A percentile compares a stretch with the other conserved stretches of the same genome.
Evolutionary conservation across 371 early-diverging fungal genomes (phyloP).

Genomic region (Massospora cicadina): DNA sequence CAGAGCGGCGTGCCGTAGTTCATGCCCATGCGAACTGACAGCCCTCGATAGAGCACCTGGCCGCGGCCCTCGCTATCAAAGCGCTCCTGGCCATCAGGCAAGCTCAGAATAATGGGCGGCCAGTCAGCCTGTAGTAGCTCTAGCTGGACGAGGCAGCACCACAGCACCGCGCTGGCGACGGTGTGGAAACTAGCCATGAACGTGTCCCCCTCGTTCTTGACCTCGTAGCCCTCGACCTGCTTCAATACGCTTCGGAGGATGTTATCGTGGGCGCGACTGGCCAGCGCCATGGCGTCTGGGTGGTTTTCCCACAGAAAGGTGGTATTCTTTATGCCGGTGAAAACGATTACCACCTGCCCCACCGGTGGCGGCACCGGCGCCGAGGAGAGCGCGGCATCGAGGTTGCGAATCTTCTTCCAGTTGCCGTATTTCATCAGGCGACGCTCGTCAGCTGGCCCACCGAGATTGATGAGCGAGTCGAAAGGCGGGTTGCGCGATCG

Average conservation of each 20-base stretch:
- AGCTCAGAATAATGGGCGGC: slow-evolving; percentile 74
- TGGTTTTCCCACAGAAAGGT: slow-evolving; percentile 88
- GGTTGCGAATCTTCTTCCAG: background rate
- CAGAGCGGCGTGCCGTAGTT: slow-evolving; percentile 82
- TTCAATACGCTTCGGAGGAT: slow-evolving; percentile 69
- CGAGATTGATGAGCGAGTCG: background rate
- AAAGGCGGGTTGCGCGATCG: background rate
- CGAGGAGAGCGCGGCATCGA: background rate
- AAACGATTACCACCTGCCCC: slow-evolving; percentile 72
- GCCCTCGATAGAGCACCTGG: slow-evolving; percentile 59
- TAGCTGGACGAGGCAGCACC: slow-evolving; percentile 79
- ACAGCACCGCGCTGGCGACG: slow-evolving; percentile 68
- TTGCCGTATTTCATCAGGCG: background rate
- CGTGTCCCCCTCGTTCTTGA: slow-evolving; percentile 94
- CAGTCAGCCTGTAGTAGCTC: slow-evolving; percentile 72
- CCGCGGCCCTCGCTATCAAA: slow-evolving; percentile 26
- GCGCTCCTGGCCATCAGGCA: slow-evolving; percentile 60
- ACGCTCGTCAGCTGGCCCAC: background rate
- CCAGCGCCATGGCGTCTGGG: slow-evolving; percentile 68
- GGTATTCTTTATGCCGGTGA: slow-evolving; percentile 89
- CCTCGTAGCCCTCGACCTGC: slow-evolving; percentile 84
- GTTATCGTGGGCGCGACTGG: slow-evolving; percentile 72
- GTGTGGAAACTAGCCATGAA: slow-evolving; percentile 90
- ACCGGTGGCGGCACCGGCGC: slow-evolving; percentile 44
- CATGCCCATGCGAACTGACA: slow-evolving; percentile 90